Conservation (phyloP, 2,329 filamentous ascomycete species). For the Emericellopsis cladophorae region DNA sequence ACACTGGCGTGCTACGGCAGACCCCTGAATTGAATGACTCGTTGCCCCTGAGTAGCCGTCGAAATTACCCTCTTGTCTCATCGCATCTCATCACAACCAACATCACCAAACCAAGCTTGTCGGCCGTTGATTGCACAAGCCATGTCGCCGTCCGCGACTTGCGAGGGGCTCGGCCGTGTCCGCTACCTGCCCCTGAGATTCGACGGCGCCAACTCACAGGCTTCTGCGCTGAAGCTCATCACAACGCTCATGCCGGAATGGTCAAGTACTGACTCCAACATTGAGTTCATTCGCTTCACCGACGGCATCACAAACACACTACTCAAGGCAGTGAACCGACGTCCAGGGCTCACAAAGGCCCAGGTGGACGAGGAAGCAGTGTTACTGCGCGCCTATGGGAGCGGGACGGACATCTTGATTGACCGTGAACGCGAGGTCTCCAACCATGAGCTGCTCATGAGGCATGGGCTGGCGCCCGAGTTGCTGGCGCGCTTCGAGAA, state of each 20-base stretch:
- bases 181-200: constrained; percentile 65
- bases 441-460: constrained; percentile 78
- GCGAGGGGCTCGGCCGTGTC: constrained; percentile 28
- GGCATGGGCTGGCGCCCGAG: constrained; percentile 69
- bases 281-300: constrained; percentile 85
- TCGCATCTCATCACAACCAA: background rate
- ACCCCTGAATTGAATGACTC: too few species aligned
- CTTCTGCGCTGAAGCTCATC: constrained; percentile 69
- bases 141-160: constrained; percentile 20
- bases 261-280: constrained; percentile 56
- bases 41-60: too few species aligned
- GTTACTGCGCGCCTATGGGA: constrained; percentile 83
- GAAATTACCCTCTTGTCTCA: too few species aligned
- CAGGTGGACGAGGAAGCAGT: constrained; percentile 76
- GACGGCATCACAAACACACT: constrained; percentile 97
- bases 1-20: too few species aligned
- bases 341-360: constrained; percentile 50
- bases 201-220: constrained; percentile 62
- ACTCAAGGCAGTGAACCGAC: constrained; percentile 62
- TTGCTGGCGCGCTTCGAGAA: constrained; percentile 90
- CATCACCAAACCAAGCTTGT: background rate
- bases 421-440: constrained; percentile 76
- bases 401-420: constrained; percentile 89
- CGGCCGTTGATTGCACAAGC: constrained; percentile 3
- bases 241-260: constrained; percentile 73